Conservation (phyloP, 345 rosid species). For the Schrenkiella parvula region DNA sequence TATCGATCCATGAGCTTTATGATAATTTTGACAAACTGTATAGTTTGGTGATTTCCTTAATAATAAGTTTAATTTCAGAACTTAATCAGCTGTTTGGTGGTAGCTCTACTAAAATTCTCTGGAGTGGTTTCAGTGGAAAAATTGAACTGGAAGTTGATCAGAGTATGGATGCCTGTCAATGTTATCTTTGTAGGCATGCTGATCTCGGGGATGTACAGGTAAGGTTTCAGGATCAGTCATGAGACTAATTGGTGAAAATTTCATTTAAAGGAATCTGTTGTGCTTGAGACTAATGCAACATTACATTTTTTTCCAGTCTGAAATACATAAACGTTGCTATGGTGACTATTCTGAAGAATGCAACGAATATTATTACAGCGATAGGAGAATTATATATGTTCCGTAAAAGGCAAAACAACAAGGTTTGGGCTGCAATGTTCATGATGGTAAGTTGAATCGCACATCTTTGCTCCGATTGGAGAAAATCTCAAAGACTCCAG, state of each 20-base stretch:
- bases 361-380: conserved; percentile 87
- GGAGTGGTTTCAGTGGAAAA: conserved; percentile 68
- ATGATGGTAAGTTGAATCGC: conserved; percentile 57
- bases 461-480: neutral
- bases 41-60: conserved; percentile 19
- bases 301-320: conserved; percentile 53
- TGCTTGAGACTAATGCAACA: conserved; percentile 4
- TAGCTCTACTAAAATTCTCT: conserved; percentile 45
- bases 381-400: conserved; percentile 81
- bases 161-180: conserved; percentile 91
- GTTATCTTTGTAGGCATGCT: conserved; percentile 92
- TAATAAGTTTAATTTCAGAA: conserved; percentile 51
- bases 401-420: conserved; percentile 76
- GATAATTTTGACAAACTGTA: neutral
- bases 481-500: neutral
- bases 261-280: neutral
- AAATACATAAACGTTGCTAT: conserved; percentile 87
- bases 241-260: conserved; percentile 3
- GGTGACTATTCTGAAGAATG: conserved; percentile 95
- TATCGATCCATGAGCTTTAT: neutral
- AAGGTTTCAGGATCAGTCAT: conserved; percentile 6
- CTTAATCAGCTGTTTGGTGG: conserved; percentile 63
- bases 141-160: conserved; percentile 77
- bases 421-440: conserved; percentile 93
- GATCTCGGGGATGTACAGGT: conserved; percentile 93